Conservation (phyloP, 805 yeast species). For the Candida yuanshanica region DNA sequence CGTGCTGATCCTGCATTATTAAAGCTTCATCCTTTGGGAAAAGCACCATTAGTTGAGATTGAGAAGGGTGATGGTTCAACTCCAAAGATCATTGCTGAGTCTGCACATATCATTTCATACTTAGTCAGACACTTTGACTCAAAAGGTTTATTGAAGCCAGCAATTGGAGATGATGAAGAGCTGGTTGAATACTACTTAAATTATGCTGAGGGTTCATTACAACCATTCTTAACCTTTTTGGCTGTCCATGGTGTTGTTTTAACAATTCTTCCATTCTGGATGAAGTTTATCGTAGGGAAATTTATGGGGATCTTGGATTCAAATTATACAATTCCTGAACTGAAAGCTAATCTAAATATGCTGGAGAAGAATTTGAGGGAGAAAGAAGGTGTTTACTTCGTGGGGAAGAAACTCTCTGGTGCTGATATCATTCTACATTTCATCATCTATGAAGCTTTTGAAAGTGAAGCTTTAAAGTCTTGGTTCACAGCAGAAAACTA, state of each 20-base stretch:
- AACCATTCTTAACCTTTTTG: constrained; percentile 38
- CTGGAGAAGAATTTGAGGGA: constrained; percentile 34
- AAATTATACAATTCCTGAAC: constrained; percentile 44
- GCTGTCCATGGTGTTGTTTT: constrained; percentile 33
- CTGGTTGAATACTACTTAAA: constrained; percentile 46
- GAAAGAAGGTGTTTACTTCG: constrained; percentile 35
- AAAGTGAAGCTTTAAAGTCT: constrained; percentile 16
- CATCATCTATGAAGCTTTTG: constrained; percentile 23
- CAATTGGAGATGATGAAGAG: constrained; percentile 34
- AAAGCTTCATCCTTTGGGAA: constrained; percentile 57
- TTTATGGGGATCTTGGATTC: constrained; percentile 42
- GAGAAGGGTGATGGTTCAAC: constrained; percentile 27
- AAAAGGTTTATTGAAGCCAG: constrained; percentile 32
- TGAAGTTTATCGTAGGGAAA: constrained; percentile 37
- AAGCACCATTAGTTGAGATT: constrained; percentile 53
- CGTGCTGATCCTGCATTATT: constrained; percentile 45
- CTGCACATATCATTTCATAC: constrained; percentile 53
- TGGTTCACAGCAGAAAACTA: constrained; percentile 12
- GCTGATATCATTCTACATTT: constrained; percentile 53
- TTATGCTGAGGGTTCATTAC: constrained; percentile 59
- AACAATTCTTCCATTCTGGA: constrained; percentile 41
- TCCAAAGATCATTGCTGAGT: constrained; percentile 42
- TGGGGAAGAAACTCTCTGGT: constrained; percentile 45
- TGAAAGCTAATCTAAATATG: constrained; percentile 32
- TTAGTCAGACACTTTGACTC: constrained; percentile 45